Evolutionary conservation across 2,329 filamentous ascomycete species (phyloP).

Genomic region (Nakataea oryzae): DNA sequence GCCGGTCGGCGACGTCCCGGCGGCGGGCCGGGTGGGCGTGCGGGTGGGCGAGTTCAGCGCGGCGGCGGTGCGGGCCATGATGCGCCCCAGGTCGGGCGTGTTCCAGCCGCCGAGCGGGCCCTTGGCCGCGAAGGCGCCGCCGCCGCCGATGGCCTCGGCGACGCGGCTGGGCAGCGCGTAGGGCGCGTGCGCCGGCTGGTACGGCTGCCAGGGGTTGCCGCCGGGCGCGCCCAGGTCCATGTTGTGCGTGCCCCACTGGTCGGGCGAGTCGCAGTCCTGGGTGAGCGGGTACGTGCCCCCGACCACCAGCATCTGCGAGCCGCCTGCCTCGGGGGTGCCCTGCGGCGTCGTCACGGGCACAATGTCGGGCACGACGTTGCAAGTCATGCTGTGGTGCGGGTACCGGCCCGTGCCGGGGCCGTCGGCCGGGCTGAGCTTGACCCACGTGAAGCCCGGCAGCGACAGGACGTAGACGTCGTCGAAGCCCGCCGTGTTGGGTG

Average conservation of each 20-base stretch:
- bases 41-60: conserved; percentile 24
- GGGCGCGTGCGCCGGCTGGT: conserved; percentile 32
- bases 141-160: conserved; percentile 37
- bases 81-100: conserved; percentile 37
- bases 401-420: conserved; percentile 25
- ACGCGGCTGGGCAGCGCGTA: conserved; percentile 46
- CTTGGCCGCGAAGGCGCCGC: conserved; percentile 42
- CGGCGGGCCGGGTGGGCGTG: conserved; percentile 33
- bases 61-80: conserved; percentile 39
- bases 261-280: conserved; percentile 39
- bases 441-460: conserved; percentile 54
- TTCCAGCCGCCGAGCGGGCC: conserved; percentile 38
- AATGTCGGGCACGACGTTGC: conserved; percentile 36
- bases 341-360: background rate
- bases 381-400: conserved; percentile 45
- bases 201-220: conserved; percentile 41
- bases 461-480: conserved; percentile 54
- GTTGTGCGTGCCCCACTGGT: conserved; percentile 44
- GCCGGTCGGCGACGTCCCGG: too few relatives aligned
- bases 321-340: conserved; percentile 14
- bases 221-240: conserved; percentile 37
- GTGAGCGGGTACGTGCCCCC: conserved; percentile 45
- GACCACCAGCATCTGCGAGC: conserved; percentile 51
- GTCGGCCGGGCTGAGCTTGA: conserved; percentile 38
- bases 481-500: conserved; percentile 33